Percentiles rank a stretch among this genome's conserved stretches.
phyloP scores from a whole-genome alignment of 345 rosid genomes.

The Citrus unshiu region DNA sequence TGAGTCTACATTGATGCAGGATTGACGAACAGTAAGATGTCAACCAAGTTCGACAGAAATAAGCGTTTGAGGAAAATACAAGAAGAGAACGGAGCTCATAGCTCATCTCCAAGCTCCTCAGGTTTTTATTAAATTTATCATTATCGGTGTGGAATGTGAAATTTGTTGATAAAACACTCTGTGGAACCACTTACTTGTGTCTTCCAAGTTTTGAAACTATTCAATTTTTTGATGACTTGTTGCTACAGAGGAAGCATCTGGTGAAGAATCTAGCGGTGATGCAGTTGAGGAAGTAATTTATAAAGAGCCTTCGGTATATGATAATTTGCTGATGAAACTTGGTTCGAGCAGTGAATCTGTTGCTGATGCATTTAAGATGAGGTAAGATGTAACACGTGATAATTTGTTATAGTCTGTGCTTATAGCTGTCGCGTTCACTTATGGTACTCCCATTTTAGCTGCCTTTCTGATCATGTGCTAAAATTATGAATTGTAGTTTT shows the following conservation, averaged over 20 bases:
- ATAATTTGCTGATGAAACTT: constrained; percentile 46
- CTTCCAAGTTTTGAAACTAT: background rate
- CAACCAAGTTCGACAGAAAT: constrained; percentile 20
- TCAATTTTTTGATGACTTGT: background rate
- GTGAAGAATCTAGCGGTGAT: constrained; percentile 19
- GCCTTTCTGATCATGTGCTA: background rate
- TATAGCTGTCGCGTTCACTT: background rate
- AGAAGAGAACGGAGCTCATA: constrained; percentile 22
- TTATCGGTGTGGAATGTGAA: background rate
- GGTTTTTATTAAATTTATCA: constrained; percentile 22
- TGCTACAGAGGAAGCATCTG: constrained; percentile 28
- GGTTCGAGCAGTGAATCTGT: constrained; percentile 41
- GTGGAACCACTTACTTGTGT: background rate
- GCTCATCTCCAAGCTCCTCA: constrained; percentile 27
- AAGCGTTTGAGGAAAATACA: constrained; percentile 27
- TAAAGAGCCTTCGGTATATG: constrained; percentile 44
- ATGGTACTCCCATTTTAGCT: background rate
- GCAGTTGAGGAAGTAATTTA: constrained; percentile 28
- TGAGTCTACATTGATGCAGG: constrained; percentile 17
- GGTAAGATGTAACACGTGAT: constrained; percentile 27
- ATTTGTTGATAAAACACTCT: too few relatives aligned
- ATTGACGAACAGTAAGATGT: constrained; percentile 32
- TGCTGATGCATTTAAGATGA: constrained; percentile 43
- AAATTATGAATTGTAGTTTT: background rate
- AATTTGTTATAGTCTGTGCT: background rate